Conservation (phyloP, 2,329 filamentous ascomycete genomes). For the Talaromyces sp. region DNA sequence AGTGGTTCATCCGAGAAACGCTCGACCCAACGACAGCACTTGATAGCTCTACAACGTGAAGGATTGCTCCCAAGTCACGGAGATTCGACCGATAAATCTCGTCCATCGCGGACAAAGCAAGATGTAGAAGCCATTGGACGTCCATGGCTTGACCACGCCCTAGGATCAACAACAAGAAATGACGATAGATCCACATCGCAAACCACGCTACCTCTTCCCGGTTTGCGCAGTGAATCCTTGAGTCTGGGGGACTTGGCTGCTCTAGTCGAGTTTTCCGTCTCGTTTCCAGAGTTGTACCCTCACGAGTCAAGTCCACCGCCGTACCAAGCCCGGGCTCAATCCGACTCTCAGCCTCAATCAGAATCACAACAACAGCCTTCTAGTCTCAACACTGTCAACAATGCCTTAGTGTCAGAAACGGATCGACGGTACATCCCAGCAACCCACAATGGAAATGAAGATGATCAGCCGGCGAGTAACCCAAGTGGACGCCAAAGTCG, state of each 20-base stretch:
- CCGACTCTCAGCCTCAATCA: slow-evolving; percentile 1
- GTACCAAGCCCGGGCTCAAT: slow-evolving; percentile 17
- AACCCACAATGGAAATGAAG: not conserved
- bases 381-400: not conserved
- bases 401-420: not conserved
- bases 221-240: slow-evolving; percentile 21
- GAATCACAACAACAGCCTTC: slow-evolving; percentile 6
- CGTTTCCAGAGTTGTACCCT: slow-evolving; percentile 22
- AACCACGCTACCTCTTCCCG: slow-evolving; percentile 26
- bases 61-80: slow-evolving; percentile 28
- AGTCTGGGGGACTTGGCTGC: slow-evolving; percentile 36
- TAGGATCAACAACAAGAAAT: slow-evolving; percentile 21
- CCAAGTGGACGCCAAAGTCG: not conserved
- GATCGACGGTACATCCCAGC: not conserved
- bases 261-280: slow-evolving; percentile 35
- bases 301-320: slow-evolving; percentile 19
- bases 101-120: slow-evolving; percentile 29
- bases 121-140: slow-evolving; percentile 41
- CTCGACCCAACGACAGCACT: slow-evolving; percentile 27
- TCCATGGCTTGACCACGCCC: slow-evolving; percentile 37
- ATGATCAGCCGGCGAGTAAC: not conserved
- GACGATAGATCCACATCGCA: slow-evolving; percentile 19
- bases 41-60: slow-evolving; percentile 33
- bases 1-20: slow-evolving; percentile 11
- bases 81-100: slow-evolving; percentile 25